A percentile compares a stretch with the other conserved stretches of the same genome.
Conservation (phyloP, 2,329 filamentous ascomycete genomes). For the Cercospora beticola region DNA sequence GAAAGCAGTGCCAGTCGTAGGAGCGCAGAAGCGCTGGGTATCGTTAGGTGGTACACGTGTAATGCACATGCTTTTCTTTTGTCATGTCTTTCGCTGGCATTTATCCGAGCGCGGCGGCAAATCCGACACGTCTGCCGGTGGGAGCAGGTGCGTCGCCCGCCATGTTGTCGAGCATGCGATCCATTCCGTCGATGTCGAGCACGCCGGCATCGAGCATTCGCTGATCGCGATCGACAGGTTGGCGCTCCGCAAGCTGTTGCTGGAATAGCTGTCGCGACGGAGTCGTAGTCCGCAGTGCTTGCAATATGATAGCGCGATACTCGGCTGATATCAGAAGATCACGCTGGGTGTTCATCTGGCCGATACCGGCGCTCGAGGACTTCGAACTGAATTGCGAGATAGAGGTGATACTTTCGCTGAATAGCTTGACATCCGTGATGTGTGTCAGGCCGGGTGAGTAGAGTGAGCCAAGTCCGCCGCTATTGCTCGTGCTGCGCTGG, state of each 20-base stretch:
- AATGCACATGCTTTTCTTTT: slow-evolving; percentile 4
- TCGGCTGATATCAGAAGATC: slow-evolving; percentile 48
- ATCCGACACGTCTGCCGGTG: slow-evolving; percentile 41
- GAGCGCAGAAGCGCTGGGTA: slow-evolving; percentile 12
- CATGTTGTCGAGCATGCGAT: slow-evolving; percentile 46
- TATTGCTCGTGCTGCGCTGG: slow-evolving; percentile 41
- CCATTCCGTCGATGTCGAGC: slow-evolving; percentile 51
- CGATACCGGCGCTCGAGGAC: slow-evolving; percentile 35
- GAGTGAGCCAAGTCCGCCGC: slow-evolving; percentile 39
- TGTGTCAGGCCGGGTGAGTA: slow-evolving; percentile 44
- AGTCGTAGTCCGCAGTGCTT: slow-evolving; percentile 36
- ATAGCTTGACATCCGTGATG: slow-evolving; percentile 43
- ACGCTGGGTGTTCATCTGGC: slow-evolving; percentile 46
- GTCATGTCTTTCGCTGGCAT: neutral
- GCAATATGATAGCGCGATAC: slow-evolving; percentile 47
- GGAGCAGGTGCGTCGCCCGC: slow-evolving; percentile 14
- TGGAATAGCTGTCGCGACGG: slow-evolving; percentile 37
- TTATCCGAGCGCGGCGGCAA: slow-evolving; percentile 25
- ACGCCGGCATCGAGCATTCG: slow-evolving; percentile 46
- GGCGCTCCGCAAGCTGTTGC: slow-evolving; percentile 31
- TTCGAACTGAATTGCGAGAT: slow-evolving; percentile 45
- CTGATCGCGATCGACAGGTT: slow-evolving; percentile 39
- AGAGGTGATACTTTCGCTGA: slow-evolving; percentile 46
- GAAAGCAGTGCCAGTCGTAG: neutral
- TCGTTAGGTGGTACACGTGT: slow-evolving; percentile 9